phyloP scores from a whole-genome alignment of 2,329 filamentous ascomycete species.

The Tolypocladium endophyticum region DNA sequence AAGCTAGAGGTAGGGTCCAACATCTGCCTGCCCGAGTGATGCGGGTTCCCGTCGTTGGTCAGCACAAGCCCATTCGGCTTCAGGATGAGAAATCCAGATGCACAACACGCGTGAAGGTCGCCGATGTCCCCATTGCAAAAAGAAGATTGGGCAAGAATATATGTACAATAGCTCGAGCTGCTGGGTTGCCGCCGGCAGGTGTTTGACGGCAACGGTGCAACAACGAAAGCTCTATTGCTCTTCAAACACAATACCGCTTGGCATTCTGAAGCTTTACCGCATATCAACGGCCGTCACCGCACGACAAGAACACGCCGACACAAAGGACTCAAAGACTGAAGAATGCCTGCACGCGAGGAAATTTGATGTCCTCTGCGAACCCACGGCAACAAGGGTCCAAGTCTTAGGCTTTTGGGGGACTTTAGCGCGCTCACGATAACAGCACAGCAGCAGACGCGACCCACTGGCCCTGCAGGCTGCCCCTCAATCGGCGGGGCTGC shows the following conservation, averaged over 20 bases:
- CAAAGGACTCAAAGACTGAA: background rate
- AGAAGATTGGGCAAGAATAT: background rate
- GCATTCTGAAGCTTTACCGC: background rate
- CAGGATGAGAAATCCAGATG: background rate
- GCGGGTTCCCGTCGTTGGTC: background rate
- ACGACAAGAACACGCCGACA: background rate
- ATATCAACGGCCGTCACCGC: background rate
- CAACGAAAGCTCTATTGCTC: background rate
- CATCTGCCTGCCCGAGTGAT: slow-evolving; percentile 31
- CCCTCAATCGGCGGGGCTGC: background rate
- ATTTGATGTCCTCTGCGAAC: background rate
- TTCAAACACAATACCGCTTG: background rate
- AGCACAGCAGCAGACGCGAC: background rate
- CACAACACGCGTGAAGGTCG: background rate
- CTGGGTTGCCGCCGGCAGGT: no score
- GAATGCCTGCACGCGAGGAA: background rate
- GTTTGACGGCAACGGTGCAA: no score
- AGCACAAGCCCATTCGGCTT: background rate
- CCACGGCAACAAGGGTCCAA: background rate
- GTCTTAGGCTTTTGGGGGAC: background rate
- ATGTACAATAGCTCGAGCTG: background rate
- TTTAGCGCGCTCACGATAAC: background rate
- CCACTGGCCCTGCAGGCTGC: background rate
- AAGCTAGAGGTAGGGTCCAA: slow-evolving; percentile 27
- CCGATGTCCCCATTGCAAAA: background rate